Base-by-base conservation (phyloP, 1,284 basidiomycete species). In the Leccinum solheimii region DNA sequence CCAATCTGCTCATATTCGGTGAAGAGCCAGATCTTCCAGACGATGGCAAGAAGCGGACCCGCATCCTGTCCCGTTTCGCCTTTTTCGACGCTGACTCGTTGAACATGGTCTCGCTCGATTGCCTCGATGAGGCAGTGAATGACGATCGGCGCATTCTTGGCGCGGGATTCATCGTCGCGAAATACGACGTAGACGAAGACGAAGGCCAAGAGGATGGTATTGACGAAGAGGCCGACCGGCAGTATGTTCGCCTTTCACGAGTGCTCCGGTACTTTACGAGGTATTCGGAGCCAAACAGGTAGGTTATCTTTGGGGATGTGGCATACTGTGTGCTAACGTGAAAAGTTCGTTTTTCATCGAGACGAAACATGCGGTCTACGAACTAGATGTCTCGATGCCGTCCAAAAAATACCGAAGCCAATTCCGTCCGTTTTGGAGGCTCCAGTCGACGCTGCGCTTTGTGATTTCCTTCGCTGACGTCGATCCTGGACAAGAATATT, bases 291-390 rank as follows among this genome's bases (percentile, higher is more conserved):
- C 53, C 49, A 1, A 61, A 78, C 73, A 73, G 75, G 86, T 82
- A 58, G 56, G 79, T 57, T 56, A 32, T 53, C 58, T 38, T 59
- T 23, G 27, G 10, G 49, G 50, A 51, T 51, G 55, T 7, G 56
- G 57, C 9, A 11, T 32, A 13, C 36, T 36, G 26, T 34, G 43
- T 36, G 21, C 10, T 55, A 38, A 59, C 21, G 43, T 43, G 26
- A 13, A 57, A 27, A 48, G 89, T n/a, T 81, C 85, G 1, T 70
- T 89, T 9, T 87, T 79, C 59, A 77, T 91, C 13, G 81, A 88
- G 66, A 90, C 89, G 0, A 65, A 77, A 27, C 78, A 77, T 61
- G 85, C 85, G 0, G 85, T 82, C 79, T 91, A 90, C 68, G 80
- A 83, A 32, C 73, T 91, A 21, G 72, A 76, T 13, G 67, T 62